Percentiles rank a stretch among this genome's conserved stretches.
Conservation (phyloP, 768 basidiomycete species). For the Cubamyces sp. region DNA sequence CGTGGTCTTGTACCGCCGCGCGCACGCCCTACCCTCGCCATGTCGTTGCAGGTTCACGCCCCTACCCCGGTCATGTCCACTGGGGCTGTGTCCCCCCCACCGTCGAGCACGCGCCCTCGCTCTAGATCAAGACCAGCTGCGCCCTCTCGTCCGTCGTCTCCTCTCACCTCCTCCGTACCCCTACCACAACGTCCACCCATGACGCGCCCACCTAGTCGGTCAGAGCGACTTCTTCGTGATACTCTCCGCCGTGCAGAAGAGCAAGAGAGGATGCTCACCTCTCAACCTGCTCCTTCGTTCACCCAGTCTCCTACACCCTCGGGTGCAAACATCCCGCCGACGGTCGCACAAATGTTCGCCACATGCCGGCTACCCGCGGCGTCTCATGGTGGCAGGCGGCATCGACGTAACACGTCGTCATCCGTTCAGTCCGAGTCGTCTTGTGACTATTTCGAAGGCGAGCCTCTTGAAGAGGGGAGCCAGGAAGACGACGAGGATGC, state of each 20-base stretch:
- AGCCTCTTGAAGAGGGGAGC: slow-evolving; percentile 24
- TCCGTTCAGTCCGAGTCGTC: slow-evolving; percentile 31
- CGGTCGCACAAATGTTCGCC: slow-evolving; percentile 26
- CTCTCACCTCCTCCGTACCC: slow-evolving; percentile 32
- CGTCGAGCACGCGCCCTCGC: slow-evolving; percentile 22
- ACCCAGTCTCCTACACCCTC: slow-evolving; percentile 14
- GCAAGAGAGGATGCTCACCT: slow-evolving; percentile 39
- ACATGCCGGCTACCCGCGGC: slow-evolving; percentile 18
- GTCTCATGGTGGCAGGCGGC: slow-evolving; percentile 31
- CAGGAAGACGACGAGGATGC: slow-evolving; percentile 28
- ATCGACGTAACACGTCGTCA: slow-evolving; percentile 34
- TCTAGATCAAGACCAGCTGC: slow-evolving; percentile 30
- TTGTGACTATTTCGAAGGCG: slow-evolving; percentile 29
- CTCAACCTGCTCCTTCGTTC: slow-evolving; percentile 28
- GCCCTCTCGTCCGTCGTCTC: slow-evolving; percentile 31
- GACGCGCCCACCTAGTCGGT: slow-evolving; percentile 51
- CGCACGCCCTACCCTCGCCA: slow-evolving; percentile 41
- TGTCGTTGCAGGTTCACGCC: slow-evolving; percentile 41
- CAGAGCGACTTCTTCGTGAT: slow-evolving; percentile 59
- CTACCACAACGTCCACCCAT: slow-evolving; percentile 32
- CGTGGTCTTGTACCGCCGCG: slow-evolving; percentile 31
- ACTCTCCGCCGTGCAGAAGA: slow-evolving; percentile 55
- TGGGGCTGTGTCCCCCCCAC: slow-evolving; percentile 25
- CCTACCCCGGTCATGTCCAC: slow-evolving; percentile 34
- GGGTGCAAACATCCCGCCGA: slow-evolving; percentile 9